Conservation (phyloP, 2,329 filamentous ascomycete genomes). For the Trichoderma afroharzianum region DNA sequence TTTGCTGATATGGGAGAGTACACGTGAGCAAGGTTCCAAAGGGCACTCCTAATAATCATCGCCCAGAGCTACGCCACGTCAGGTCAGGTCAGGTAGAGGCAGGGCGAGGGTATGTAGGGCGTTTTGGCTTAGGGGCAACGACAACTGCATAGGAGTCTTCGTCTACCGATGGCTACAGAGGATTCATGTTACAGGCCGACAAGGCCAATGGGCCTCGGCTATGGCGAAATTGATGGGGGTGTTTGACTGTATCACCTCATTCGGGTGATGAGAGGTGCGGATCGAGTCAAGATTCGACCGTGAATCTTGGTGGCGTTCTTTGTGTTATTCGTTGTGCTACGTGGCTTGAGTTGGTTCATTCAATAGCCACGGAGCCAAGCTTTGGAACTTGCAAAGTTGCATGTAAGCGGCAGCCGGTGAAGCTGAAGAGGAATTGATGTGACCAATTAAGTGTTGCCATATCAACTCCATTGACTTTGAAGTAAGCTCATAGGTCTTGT, state of each 20-base stretch:
- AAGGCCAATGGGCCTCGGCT: not conserved
- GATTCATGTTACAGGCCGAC: not conserved
- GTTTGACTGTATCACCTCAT: not conserved
- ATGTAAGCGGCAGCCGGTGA: not conserved
- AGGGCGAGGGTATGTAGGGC: conserved; percentile 2
- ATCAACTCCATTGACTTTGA: not conserved
- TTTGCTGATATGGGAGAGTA: not conserved
- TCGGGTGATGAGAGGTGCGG: not conserved
- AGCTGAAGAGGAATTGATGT: not conserved
- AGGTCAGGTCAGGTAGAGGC: not conserved
- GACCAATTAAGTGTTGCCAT: not conserved
- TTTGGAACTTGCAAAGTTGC: not conserved
- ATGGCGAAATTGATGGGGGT: not conserved
- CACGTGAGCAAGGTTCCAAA: not conserved
- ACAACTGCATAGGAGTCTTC: not conserved
- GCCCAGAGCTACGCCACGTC: conserved; percentile 4
- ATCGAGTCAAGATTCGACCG: not conserved
- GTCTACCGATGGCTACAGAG: not conserved
- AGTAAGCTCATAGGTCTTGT: not conserved
- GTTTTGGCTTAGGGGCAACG: not conserved
- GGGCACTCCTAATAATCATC: not conserved
- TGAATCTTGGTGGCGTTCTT: not conserved
- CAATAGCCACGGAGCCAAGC: not conserved
- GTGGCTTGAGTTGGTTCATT: not conserved
- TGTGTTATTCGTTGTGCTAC: not conserved